Percentiles rank a stretch among this genome's conserved stretches.
These are phyloP conservation scores for Adansonia madagascariensis DNA, from an alignment of 441 rosid genomes.

Conservation along the genomic window DNA sequence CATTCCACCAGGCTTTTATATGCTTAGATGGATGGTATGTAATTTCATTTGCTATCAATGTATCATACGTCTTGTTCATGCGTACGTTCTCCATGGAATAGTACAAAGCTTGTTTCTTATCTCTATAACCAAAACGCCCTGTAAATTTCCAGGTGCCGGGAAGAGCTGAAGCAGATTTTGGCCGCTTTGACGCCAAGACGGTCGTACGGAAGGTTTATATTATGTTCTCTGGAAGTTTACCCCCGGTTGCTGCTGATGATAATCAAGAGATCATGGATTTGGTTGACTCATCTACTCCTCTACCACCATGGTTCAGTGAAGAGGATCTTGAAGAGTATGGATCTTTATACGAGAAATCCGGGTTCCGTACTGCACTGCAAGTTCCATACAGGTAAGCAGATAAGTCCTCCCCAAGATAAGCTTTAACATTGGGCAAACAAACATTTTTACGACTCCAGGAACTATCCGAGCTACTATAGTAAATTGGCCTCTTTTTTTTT, in stretches of 20 bases:
- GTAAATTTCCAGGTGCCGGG: constrained; percentile 38
- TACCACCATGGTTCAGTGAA: constrained; percentile 55
- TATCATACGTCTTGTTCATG: too few relatives aligned
- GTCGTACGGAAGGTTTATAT: constrained; percentile 50
- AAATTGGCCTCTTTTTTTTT: not conserved
- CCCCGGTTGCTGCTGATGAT: constrained; percentile 52
- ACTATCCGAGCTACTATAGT: not conserved
- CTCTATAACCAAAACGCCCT: too few relatives aligned
- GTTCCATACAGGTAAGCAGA: constrained; percentile 56
- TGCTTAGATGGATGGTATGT: constrained; percentile 44
- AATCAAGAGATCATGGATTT: constrained; percentile 62
- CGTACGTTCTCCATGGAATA: not conserved
- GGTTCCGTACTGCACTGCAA: constrained; percentile 55
- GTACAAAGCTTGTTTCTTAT: not conserved
- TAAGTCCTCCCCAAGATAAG: not conserved
- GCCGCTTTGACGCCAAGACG: constrained; percentile 53
- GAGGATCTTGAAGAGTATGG: constrained; percentile 53
- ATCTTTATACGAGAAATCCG: constrained; percentile 50
- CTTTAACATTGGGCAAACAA: not conserved
- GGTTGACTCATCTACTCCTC: constrained; percentile 52
- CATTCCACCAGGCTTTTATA: constrained; percentile 48
- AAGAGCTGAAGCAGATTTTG: constrained; percentile 64
- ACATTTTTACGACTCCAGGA: not conserved
- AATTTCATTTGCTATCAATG: not conserved
- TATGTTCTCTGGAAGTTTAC: constrained; percentile 47